Percentiles rank a stretch among this genome's conserved stretches.
Evolutionary conservation across 2,329 filamentous ascomycete genomes (phyloP).

Genomic region (Metarhizium sp.): DNA sequence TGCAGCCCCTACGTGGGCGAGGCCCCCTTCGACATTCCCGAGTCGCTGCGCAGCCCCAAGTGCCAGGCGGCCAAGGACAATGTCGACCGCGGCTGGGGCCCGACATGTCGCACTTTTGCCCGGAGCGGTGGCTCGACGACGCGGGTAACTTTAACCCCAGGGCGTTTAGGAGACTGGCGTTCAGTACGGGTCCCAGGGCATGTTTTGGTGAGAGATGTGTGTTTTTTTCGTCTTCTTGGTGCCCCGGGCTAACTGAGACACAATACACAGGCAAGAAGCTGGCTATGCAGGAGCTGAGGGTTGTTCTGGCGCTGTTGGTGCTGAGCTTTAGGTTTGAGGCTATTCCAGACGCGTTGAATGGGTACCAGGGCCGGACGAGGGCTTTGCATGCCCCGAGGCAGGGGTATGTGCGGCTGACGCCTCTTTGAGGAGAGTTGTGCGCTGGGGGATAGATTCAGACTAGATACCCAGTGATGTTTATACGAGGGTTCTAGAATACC

Average conservation of each 20-base stretch:
- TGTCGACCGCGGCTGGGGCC: constrained; percentile 1
- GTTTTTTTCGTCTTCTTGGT: too few species aligned
- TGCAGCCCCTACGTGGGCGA: not conserved
- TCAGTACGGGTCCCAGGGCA: not conserved
- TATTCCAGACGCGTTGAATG: not conserved
- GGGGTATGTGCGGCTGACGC: not conserved
- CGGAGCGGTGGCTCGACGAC: constrained; percentile 8
- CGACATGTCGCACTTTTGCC: constrained; percentile 5
- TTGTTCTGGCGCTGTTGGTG: not conserved
- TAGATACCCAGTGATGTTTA: too few species aligned
- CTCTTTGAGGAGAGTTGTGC: not conserved
- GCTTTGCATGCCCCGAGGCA: not conserved
- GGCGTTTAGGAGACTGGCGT: not conserved
- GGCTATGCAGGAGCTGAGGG: constrained; percentile 1
- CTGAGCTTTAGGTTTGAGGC: not conserved
- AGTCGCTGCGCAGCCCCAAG: constrained; percentile 6
- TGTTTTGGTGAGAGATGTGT: not conserved
- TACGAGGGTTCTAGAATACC: too few species aligned
- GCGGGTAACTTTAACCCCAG: not conserved
- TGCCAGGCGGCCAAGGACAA: not conserved
- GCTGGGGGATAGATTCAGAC: not conserved
- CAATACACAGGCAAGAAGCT: not conserved
- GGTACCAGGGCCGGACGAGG: not conserved
- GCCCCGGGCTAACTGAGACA: not conserved
- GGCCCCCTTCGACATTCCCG: constrained; percentile 7